These are phyloP conservation scores for Saururus chinensis DNA, from an alignment of 164 flowering plant species.

Conservation along the genomic window DNA sequence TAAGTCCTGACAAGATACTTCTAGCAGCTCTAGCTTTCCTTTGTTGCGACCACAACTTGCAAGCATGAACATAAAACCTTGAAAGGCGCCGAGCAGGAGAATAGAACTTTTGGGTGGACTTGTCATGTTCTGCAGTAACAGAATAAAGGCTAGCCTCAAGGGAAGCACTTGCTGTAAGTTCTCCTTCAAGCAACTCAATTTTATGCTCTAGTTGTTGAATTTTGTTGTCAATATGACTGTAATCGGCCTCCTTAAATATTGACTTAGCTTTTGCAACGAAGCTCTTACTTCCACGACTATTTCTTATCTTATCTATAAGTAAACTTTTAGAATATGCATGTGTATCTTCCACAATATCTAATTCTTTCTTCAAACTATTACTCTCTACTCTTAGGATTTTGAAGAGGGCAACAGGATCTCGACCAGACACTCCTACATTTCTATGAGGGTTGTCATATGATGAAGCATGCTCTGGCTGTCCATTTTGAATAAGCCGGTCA, in stretches of 20 bases:
- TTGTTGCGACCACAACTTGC: constrained; percentile 24
- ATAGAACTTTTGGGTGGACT: constrained; percentile 70
- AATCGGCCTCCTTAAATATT: constrained; percentile 17
- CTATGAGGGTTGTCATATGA: too few relatives aligned
- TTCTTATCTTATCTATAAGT: constrained; percentile 19
- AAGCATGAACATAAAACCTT: constrained; percentile 69
- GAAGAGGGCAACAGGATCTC: constrained; percentile 13
- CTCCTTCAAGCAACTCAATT: constrained; percentile 51
- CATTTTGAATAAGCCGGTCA: too few relatives aligned
- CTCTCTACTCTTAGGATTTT: too few relatives aligned
- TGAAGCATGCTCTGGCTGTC: neutral
- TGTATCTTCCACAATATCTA: constrained; percentile 10
- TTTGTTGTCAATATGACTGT: constrained; percentile 19
- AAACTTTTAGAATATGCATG: constrained; percentile 5
- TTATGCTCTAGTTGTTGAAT: constrained; percentile 42
- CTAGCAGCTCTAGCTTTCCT: constrained; percentile 68
- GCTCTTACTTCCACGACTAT: constrained; percentile 7
- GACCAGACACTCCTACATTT: neutral
- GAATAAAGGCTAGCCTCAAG: constrained; percentile 73
- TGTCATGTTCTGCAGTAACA: constrained; percentile 79
- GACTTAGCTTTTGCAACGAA: constrained; percentile 8
- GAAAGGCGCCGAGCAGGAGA: constrained; percentile 90
- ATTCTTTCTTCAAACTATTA: constrained; percentile 12
- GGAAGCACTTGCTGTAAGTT: constrained; percentile 83
- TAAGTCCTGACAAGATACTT: constrained; percentile 64